Conservation (phyloP, 495 filamentous ascomycete genomes). For the Pyrenopolyporus hunteri region DNA sequence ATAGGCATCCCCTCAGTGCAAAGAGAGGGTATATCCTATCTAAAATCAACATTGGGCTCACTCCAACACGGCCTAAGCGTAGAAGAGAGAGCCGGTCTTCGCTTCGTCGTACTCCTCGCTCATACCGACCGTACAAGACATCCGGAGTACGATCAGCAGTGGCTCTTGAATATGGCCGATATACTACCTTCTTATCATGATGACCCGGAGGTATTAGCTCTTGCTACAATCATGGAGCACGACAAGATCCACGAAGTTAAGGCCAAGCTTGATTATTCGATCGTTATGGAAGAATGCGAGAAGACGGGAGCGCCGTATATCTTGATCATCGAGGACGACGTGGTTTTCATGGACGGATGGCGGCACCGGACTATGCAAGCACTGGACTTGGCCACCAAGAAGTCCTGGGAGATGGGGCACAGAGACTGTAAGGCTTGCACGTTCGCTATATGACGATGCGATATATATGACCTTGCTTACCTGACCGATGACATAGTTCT, state of each 20-base stretch:
- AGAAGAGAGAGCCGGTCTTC: slow-evolving; percentile 52
- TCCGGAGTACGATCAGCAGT: slow-evolving; percentile 54
- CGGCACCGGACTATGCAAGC: slow-evolving; percentile 51
- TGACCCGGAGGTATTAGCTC: slow-evolving; percentile 24
- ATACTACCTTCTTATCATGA: slow-evolving; percentile 54
- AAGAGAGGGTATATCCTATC: slow-evolving; percentile 46
- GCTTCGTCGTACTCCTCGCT: slow-evolving; percentile 61
- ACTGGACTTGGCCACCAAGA: slow-evolving; percentile 42
- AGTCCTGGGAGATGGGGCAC: slow-evolving; percentile 26
- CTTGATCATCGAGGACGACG: slow-evolving; percentile 63
- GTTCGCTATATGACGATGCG: not conserved
- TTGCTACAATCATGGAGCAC: slow-evolving; percentile 32
- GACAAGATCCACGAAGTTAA: slow-evolving; percentile 32
- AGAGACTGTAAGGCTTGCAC: slow-evolving; percentile 19
- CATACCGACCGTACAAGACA: slow-evolving; percentile 56
- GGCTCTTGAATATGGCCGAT: slow-evolving; percentile 56
- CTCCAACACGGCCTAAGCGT: slow-evolving; percentile 55
- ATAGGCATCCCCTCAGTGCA: slow-evolving; percentile 44
- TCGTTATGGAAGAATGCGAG: slow-evolving; percentile 56
- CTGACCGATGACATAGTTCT: slow-evolving; percentile 35
- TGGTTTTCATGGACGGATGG: slow-evolving; percentile 60
- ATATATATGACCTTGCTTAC: not conserved
- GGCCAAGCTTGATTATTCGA: slow-evolving; percentile 54
- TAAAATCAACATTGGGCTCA: slow-evolving; percentile 57
- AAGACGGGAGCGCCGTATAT: slow-evolving; percentile 55